These are phyloP conservation scores for Trametes punicea DNA, from an alignment of 768 basidiomycete species.

Conservation along the genomic window DNA sequence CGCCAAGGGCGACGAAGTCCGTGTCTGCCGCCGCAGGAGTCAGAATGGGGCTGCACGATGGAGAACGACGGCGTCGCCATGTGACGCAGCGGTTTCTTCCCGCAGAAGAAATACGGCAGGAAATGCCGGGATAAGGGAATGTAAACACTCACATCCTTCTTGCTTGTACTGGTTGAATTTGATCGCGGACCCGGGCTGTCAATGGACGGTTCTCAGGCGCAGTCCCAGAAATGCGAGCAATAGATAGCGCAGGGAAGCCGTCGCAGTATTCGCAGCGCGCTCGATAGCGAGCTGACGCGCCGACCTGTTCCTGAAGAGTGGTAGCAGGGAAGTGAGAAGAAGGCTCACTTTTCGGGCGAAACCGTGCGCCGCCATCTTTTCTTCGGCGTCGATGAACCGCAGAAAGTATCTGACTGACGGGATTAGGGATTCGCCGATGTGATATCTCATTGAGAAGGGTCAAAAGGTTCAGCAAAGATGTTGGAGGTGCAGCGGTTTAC, in stretches of 20 bases:
- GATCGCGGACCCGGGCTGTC: constrained; percentile 57
- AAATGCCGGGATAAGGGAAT: not conserved
- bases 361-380: constrained; percentile 40
- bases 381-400: constrained; percentile 47
- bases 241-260: not conserved
- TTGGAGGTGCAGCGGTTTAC: too few species aligned
- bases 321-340: not conserved
- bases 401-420: constrained; percentile 53
- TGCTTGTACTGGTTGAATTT: constrained; percentile 53
- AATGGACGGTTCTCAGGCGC: constrained; percentile 1
- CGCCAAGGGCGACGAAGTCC: constrained; percentile 52
- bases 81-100: not conserved
- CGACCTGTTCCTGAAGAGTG: not conserved
- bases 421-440: constrained; percentile 47
- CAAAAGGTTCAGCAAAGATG: too few species aligned
- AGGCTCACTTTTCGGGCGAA: constrained; percentile 46
- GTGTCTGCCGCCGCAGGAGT: constrained; percentile 39
- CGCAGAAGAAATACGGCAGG: not conserved
- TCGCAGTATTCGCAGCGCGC: not conserved
- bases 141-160: constrained; percentile 50
- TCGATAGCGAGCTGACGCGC: not conserved
- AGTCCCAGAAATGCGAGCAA: not conserved
- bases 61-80: not conserved
- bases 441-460: constrained; percentile 36
- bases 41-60: not conserved